Evolutionary conservation across 345 rosid genomes (phyloP), one percentile per base, ranked within the genome.

Genomic region (Citrus reticulata): DNA sequence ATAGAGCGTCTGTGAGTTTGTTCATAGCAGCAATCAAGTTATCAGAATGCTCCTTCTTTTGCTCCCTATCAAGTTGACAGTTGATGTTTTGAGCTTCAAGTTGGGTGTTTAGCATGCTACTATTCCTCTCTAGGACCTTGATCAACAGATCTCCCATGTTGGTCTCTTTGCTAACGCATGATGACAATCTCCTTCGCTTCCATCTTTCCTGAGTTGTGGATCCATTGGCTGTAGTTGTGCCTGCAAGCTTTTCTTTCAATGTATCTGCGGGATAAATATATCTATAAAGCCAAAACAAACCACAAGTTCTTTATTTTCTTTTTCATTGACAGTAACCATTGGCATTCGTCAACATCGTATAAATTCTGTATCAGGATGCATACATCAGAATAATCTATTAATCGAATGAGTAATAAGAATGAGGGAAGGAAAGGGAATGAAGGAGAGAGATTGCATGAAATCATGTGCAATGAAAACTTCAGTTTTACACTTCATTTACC

Each of bases 31-130:
- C 78, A n/a, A 80, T 77, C 74, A 86, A 13, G 75, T 73, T 77
- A 68, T 80, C 76, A 30, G 81, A 77, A 9, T 83, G 85, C 69
- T 85, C 82, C 76, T 83, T 86, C 81, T 84, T 81, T 81, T 83
- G 88, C 74, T 85, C 85, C 80, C 88, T 77, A 55, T 85, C 87
- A 70, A 82, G 81, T 73, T 84, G 91, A 62, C 62, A 81, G 65
- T 81, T 83, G 78, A 57, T 84, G 81, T 83, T 85, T 60, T 84
- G 88, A 34, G 85, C 86, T 84, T 87, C 85, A 24, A 87, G 87
- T 75, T 80, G 89, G 51, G 83, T 83, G 37, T 77, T 77, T 71
- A 81, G 71, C 83, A 84, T 82, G 67, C 63, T 85, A 29, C 55
- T 81, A 72, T 84, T 87, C 84, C 77, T 77, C 70, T 84, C 86